Base-by-base conservation (phyloP, 1,284 basidiomycete species). In the Heterobasidion occidentale region DNA sequence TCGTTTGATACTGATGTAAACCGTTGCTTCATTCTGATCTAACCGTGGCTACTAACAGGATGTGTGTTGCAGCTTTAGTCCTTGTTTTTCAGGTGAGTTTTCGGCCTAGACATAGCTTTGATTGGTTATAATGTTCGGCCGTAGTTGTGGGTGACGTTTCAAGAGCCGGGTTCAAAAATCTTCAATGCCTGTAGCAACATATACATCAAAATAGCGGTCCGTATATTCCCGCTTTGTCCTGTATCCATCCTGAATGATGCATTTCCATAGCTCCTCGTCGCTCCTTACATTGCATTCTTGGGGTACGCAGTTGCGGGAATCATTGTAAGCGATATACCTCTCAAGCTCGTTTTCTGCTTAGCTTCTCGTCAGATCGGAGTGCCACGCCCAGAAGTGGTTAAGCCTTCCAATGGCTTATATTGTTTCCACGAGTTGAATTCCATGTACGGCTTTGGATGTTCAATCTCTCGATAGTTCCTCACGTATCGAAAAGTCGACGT, bases 21-120 rank as follows among this genome's bases (percentile, higher is more conserved):
- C n/a, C n/a, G 17, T 15, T 20, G 17, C 47, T 35, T 19, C 36
- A 35, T 59, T 9, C 45, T 47, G 36, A 59, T 46, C 19, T 51
- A 42, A 44, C 20, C 52, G 46, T 36, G 51, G 19, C 1, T 12
- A 35, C 57, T 38, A 46, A 27, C 58, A 83, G 81, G 78, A 72
- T 74, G 38, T 72, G 70, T 14, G 68, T 77, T 1, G 73, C 81
- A 3, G 76, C 73, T 3, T 64, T 84, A 20, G 67, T 71, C 33
- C 70, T 83, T 12, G 77, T 80, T 7, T 61, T 81, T 36, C 77
- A 81, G 63, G 81, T 79, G 54, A 60, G 68, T 48, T 46, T 27
- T n/a, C 8, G 46, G 36, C 33, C 45, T 20, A 20, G 19, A 38
- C 34, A 33, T 0, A 11, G 20, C 19, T n/a, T 36, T 17, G 27